Percentiles rank a stretch among this genome's conserved stretches.
These are phyloP conservation scores for Dictyostelium capitatum DNA, from an alignment of 78 protist species.

Conservation along the genomic window DNA sequence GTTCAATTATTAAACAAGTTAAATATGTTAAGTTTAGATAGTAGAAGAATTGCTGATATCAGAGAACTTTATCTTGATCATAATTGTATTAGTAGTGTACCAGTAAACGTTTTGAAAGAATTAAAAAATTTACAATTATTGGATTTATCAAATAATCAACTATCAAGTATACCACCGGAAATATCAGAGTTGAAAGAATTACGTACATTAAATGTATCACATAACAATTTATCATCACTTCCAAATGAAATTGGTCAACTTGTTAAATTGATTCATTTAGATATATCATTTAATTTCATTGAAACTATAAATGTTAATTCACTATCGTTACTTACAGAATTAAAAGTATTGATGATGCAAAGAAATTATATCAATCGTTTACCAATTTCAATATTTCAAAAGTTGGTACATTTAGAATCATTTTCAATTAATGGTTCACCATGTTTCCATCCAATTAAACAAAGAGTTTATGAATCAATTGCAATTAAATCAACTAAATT, in stretches of 20 bases:
- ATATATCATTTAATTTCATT: slow-evolving; percentile 71
- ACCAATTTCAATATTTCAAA: slow-evolving; percentile 21
- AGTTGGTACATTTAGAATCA: background rate
- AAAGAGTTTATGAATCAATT: slow-evolving; percentile 40
- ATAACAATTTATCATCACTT: slow-evolving; percentile 63
- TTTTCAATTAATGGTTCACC: slow-evolving; percentile 75
- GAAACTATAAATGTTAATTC: slow-evolving; percentile 26
- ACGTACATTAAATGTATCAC: slow-evolving; percentile 34
- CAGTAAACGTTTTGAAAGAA: slow-evolving; percentile 29
- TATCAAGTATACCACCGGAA: slow-evolving; percentile 77
- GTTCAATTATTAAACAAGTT: slow-evolving; percentile 39
- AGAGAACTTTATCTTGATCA: slow-evolving; percentile 65
- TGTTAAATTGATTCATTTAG: slow-evolving; percentile 39
- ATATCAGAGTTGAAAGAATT: slow-evolving; percentile 60
- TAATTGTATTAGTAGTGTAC: slow-evolving; percentile 47
- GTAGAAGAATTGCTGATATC: slow-evolving; percentile 34
- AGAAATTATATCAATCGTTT: slow-evolving; percentile 63
- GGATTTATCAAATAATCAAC: slow-evolving; percentile 79
- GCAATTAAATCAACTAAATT: slow-evolving; percentile 24
- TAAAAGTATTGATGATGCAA: slow-evolving; percentile 58
- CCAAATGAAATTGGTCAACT: slow-evolving; percentile 69
- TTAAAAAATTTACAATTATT: slow-evolving; percentile 30
- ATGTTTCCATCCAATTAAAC: slow-evolving; percentile 73
- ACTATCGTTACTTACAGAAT: background rate
- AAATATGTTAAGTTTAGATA: slow-evolving; percentile 20